These are phyloP conservation scores for Magnusiomyces ingens DNA, from an alignment of 1,139 yeast genomes.

Conservation along the genomic window DNA sequence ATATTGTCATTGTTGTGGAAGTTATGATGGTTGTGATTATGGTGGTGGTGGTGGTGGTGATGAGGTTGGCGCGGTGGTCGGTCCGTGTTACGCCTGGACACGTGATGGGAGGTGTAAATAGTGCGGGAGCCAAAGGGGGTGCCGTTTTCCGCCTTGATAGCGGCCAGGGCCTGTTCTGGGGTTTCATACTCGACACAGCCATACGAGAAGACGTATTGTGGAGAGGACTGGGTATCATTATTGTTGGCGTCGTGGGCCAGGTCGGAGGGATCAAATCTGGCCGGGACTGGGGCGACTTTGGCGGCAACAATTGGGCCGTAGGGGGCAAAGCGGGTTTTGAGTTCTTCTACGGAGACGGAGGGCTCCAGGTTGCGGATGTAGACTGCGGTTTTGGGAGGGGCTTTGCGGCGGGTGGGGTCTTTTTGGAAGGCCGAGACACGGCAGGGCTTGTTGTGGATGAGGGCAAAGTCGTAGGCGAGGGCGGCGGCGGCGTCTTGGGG, in stretches of 20 bases:
- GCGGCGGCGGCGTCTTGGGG: slow-evolving; percentile 78
- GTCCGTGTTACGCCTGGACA: slow-evolving; percentile 74
- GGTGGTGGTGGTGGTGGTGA: background rate
- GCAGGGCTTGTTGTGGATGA: slow-evolving; percentile 79
- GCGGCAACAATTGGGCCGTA: slow-evolving; percentile 87
- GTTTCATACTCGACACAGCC: slow-evolving; percentile 91
- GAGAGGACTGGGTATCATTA: slow-evolving; percentile 29
- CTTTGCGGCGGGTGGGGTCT: slow-evolving; percentile 75
- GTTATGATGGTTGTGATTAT: too few species aligned
- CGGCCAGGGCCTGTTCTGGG: slow-evolving; percentile 71
- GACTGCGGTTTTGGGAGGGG: slow-evolving; percentile 46
- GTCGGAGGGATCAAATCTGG: background rate
- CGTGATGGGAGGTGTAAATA: slow-evolving; percentile 83
- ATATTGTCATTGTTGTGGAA: too few species aligned
- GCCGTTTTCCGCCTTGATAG: slow-evolving; percentile 85
- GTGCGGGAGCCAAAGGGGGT: slow-evolving; percentile 79
- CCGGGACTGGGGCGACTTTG: slow-evolving; percentile 80
- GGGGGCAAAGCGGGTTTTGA: slow-evolving; percentile 75
- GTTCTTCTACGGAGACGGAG: slow-evolving; percentile 68
- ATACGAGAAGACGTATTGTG: slow-evolving; percentile 61
- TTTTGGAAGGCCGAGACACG: slow-evolving; percentile 93
- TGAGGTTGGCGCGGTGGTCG: background rate
- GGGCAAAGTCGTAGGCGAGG: slow-evolving; percentile 71
- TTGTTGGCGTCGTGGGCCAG: too few species aligned
- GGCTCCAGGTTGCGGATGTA: slow-evolving; percentile 86